Evolutionary conservation across 164 flowering plant species (phyloP).

Genomic region (Umbellularia californica): DNA sequence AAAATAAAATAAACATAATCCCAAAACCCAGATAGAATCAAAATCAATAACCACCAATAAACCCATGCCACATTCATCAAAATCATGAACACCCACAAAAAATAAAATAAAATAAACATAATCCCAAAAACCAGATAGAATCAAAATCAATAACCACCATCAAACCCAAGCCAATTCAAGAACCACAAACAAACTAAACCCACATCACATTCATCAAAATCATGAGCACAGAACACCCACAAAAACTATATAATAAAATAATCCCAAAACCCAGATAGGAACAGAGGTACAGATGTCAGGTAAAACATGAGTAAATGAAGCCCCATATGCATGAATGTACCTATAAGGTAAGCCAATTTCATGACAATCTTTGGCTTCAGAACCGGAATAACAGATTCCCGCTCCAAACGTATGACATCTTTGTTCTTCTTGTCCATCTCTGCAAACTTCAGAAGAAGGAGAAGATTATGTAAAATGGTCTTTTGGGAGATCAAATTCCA

Average conservation of each 20-base stretch:
- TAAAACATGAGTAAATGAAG: background rate
- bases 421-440: slow-evolving; percentile 30
- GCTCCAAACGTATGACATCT: slow-evolving; percentile 69
- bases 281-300: background rate
- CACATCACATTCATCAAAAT: background rate
- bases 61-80: background rate
- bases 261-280: background rate
- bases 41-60: background rate
- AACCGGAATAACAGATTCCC: slow-evolving; percentile 74
- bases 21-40: background rate
- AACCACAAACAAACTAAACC: background rate
- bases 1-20: background rate
- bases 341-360: slow-evolving; percentile 82
- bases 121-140: background rate
- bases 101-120: background rate
- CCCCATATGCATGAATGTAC: slow-evolving; percentile 22
- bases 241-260: background rate
- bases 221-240: background rate
- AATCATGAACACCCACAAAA: background rate
- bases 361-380: slow-evolving; percentile 72
- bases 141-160: background rate
- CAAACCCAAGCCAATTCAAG: background rate
- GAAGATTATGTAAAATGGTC: background rate
- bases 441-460: background rate
- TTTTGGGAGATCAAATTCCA: background rate